These are phyloP conservation scores for Talaromyces sp. DNA, from an alignment of 2,329 filamentous ascomycete genomes.

Conservation along the genomic window DNA sequence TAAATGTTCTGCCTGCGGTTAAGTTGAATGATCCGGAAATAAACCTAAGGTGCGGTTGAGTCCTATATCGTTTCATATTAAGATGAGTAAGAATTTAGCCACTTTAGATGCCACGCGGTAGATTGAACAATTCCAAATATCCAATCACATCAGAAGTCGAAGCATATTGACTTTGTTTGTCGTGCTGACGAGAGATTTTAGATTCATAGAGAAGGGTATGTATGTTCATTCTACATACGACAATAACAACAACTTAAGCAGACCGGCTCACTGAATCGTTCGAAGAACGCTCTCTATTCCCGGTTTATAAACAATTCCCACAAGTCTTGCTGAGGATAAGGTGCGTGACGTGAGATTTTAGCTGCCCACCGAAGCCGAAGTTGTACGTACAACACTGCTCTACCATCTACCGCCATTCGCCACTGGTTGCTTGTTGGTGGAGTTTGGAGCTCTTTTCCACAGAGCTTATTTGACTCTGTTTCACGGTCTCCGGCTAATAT, in stretches of 20 bases:
- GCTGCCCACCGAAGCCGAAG: neutral
- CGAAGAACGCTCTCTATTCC: neutral
- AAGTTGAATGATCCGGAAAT: neutral
- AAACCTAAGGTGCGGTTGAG: neutral
- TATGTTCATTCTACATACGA: neutral
- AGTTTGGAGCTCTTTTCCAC: neutral
- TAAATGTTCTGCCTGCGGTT: neutral
- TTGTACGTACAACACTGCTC: neutral
- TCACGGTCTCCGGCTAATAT: neutral
- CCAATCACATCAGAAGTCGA: neutral
- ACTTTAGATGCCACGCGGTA: neutral
- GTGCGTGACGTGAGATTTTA: neutral
- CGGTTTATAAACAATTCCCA: neutral
- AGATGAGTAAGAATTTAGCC: neutral
- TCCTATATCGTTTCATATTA: neutral
- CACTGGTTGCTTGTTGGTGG: neutral
- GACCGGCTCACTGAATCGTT: neutral
- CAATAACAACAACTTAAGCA: neutral
- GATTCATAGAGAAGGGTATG: neutral
- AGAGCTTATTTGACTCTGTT: neutral
- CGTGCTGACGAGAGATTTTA: neutral
- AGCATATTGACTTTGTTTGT: neutral
- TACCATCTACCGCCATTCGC: neutral
- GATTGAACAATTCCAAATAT: neutral
- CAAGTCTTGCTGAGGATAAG: neutral